Percentiles rank a stretch among this genome's conserved stretches.
These are phyloP conservation scores for Leucaena leucocephala DNA, from an alignment of 306 rosid species.

Conservation along the genomic window DNA sequence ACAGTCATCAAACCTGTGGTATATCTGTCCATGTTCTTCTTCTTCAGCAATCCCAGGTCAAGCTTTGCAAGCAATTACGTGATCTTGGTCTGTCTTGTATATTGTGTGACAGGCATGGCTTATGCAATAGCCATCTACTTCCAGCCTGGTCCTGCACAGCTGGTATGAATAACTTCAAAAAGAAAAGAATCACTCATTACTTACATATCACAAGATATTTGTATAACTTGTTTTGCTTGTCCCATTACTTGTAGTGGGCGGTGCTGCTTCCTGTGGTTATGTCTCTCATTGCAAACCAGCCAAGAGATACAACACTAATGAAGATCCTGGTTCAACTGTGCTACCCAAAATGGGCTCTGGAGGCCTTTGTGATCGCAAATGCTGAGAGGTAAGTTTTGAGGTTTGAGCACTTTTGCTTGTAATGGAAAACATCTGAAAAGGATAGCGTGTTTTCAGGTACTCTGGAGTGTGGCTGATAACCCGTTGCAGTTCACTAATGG, in stretches of 20 bases:
- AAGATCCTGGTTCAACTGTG: constrained; percentile 55
- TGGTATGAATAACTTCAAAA: constrained; percentile 50
- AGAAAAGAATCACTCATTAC: background rate
- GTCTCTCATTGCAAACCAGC: constrained; percentile 73
- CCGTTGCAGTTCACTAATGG: constrained; percentile 69
- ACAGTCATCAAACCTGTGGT: constrained; percentile 79
- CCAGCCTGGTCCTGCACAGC: constrained; percentile 88
- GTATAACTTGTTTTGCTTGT: background rate
- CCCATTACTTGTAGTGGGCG: constrained; percentile 63
- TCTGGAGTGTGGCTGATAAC: constrained; percentile 88
- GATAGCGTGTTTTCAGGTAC: constrained; percentile 48
- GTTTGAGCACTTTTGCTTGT: constrained; percentile 1
- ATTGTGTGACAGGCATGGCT: constrained; percentile 88
- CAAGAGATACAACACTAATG: constrained; percentile 47
- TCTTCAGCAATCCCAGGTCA: constrained; percentile 97
- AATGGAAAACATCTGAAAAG: constrained; percentile 5
- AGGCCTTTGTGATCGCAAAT: constrained; percentile 85
- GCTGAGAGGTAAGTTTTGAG: constrained; percentile 47
- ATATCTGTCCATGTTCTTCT: constrained; percentile 91
- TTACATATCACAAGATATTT: background rate
- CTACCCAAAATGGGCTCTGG: constrained; percentile 95
- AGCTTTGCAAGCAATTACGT: constrained; percentile 64
- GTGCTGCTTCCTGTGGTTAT: constrained; percentile 90
- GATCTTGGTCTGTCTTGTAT: constrained; percentile 73
- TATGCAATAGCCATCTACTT: constrained; percentile 74